phyloP scores from a whole-genome alignment of 164 flowering plant species.

The Taxillus chinensis region DNA sequence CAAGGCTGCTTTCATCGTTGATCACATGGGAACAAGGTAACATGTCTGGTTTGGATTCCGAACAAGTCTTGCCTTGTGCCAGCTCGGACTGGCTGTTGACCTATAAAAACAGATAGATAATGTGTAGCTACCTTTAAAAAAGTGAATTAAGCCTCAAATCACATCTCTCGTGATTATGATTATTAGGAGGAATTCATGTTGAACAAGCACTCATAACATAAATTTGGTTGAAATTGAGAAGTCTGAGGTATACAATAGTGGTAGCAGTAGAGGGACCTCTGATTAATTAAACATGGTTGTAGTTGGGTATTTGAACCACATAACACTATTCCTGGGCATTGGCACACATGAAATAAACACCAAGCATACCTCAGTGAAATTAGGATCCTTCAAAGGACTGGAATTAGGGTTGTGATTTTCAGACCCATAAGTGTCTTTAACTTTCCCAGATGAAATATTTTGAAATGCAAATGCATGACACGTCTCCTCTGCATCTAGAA shows the following conservation, averaged over 20 bases:
- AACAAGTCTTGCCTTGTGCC: constrained; percentile 13
- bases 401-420: constrained; percentile 17
- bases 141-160: no score
- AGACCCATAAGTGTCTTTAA: constrained; percentile 15
- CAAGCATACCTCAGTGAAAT: constrained; percentile 21
- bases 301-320: no score
- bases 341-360: background rate
- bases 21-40: constrained; percentile 14
- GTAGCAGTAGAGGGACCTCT: no score
- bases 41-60: constrained; percentile 25
- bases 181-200: no score
- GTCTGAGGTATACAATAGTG: no score
- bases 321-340: background rate
- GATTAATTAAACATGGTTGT: no score
- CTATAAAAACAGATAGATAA: constrained; percentile 17
- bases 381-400: constrained; percentile 20
- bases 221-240: background rate
- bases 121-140: background rate
- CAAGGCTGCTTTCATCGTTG: constrained; percentile 43
- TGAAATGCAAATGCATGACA: constrained; percentile 60
- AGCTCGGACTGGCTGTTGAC: constrained; percentile 14
- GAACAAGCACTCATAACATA: background rate
- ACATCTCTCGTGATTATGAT: no score
- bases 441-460: constrained; percentile 23
- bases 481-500: constrained; percentile 73